Evolutionary conservation across 352 stramenopile genomes (phyloP), one percentile per base, ranked within the genome.

Genomic region (Phytophthora citrophthora): DNA sequence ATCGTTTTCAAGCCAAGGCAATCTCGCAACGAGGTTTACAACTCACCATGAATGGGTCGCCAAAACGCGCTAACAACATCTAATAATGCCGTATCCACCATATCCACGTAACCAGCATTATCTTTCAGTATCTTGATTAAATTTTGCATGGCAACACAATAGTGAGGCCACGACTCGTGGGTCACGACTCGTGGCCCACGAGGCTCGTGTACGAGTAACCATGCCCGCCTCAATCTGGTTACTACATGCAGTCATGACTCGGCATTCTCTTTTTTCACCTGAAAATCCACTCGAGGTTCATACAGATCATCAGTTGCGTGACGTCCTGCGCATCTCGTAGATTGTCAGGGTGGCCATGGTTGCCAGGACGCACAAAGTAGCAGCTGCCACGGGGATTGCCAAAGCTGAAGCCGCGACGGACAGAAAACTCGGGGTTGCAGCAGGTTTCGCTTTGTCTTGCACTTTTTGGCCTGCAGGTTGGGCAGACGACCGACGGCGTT

Each of bases 291-390:
- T 60, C 26, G 51, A 18, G n/a, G 49, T 36, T 31, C 49, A 8
- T 29, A 29, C 26, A 20, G 5, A 20, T 51, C 32, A 29, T 76
- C 49, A 73, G 16, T 70, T 68, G 48, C 64, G 63, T 24, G 44
- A 27, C 29, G 36, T 23, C 10, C 61, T 67, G 12, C 70, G 70
- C 54, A 73, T 62, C 23, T 68, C 59, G 47, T 56, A 71, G 31
- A 80, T 65, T 10, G 64, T 61, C 1, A 72, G 8, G 18, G 66
- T 71, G n/a, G 61, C 48, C 56, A 74, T 59, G 29, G 71, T 70
- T 41, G 63, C 63, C n/a, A 75, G 38, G 15, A 76, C 50, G 29
- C 64, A 77, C 15, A 80, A 12, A n/a, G 64, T 77, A 59, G 48
- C 57, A 49, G 68, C 64, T 45, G 59, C 60, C 4, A 79, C 58